phyloP scores from a whole-genome alignment of 768 basidiomycete species.

The Suillus bovinus region DNA sequence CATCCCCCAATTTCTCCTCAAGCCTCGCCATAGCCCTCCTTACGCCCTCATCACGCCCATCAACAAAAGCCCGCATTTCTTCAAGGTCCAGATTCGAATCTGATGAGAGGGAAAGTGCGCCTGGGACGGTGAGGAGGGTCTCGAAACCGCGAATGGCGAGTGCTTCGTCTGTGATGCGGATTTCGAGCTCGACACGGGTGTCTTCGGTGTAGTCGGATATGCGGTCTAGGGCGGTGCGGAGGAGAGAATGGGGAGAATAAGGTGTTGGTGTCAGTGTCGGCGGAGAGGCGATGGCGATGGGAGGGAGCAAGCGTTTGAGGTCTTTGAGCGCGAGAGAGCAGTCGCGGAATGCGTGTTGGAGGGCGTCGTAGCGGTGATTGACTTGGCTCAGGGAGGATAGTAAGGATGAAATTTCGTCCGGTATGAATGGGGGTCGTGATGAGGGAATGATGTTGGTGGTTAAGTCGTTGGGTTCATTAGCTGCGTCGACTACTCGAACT shows the following conservation, averaged over 20 bases:
- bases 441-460: background rate
- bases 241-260: conserved; percentile 23
- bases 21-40: conserved; percentile 50
- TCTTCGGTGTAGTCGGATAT: conserved; percentile 79
- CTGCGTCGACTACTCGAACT: background rate
- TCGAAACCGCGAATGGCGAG: conserved; percentile 67
- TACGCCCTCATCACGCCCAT: conserved; percentile 51
- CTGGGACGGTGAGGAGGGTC: conserved; percentile 61
- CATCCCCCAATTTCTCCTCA: conserved; percentile 62
- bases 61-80: conserved; percentile 57
- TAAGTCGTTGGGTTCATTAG: background rate
- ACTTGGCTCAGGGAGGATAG: conserved; percentile 46
- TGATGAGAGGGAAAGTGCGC: conserved; percentile 32
- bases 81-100: conserved; percentile 15
- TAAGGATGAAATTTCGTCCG: conserved; percentile 34
- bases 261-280: background rate
- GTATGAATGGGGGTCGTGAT: background rate
- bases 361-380: conserved; percentile 55
- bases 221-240: conserved; percentile 57
- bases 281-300: conserved; percentile 6
- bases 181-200: conserved; percentile 80
- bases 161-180: conserved; percentile 70
- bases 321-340: conserved; percentile 68
- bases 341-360: conserved; percentile 66
- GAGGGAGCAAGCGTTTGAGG: conserved; percentile 38